Evolutionary conservation across 2,329 filamentous ascomycete genomes (phyloP), one percentile per base, ranked within the genome.

Genomic region (Penicillium janthinellum): DNA sequence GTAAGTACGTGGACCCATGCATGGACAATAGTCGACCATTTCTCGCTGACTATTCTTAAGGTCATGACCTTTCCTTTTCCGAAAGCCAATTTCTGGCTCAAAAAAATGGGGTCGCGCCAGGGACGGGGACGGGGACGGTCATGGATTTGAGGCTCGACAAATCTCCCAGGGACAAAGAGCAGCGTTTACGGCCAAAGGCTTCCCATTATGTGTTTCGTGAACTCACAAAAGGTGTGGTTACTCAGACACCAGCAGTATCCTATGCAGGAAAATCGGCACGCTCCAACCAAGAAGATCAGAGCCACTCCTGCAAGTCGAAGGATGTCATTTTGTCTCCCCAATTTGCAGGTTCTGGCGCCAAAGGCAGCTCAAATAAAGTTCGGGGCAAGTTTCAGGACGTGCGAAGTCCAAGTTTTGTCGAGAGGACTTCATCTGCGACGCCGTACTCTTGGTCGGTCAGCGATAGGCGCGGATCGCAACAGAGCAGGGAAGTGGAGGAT

Each of bases 11-110:
- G 10, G 10, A 11, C 28, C 49, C 20, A 8, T n/a, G 2, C 14
- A 25, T 38, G 20, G 14, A 15, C 17, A 25, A 20, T 28, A n/a
- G 14, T 20, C 45, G n/a, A 49, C 28, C 8, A 49, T 12, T 6
- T n/a, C 49, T 28, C 12, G 35, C 14, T 41, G 15, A 17, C 14
- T 5, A 15, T 31, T 4, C 15, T 44, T 35, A 41, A 65, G 65
- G 61, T n/a, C 48, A 62, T 12, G 63, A 65, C 12, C 44, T 63
- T 15, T 53, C 57, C 1, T 74, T 70, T 49, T 72, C 67, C 3
- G 68, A 70, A 48, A 67, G 61, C 44, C 61, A 52, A 1, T 71
- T 71, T 11, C 48, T 70, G 17, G 54, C 57, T 3, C 59, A 8
- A 6, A 41, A 49, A 15, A 15, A 14, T 11, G 8, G 20, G 34